Evolutionary conservation across 1,284 basidiomycete genomes (phyloP).

Genomic region (Cryptococcus sp.): DNA sequence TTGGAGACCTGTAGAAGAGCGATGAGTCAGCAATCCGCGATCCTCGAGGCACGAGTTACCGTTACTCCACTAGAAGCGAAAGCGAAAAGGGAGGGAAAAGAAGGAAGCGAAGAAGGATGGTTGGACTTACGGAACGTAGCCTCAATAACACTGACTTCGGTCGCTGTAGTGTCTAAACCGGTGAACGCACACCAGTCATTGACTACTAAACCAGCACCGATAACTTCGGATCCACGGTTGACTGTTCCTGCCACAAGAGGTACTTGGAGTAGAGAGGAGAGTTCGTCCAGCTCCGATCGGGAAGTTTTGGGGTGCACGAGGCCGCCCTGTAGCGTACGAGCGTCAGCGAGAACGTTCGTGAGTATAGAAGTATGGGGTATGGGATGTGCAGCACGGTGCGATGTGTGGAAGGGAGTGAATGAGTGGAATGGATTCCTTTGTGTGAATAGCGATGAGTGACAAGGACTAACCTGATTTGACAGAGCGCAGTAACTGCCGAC

Average conservation of each 20-base stretch:
- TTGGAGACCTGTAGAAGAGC: conserved; percentile 68
- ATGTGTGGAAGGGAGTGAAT: not conserved
- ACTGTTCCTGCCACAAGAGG: conserved; percentile 97
- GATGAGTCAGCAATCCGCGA: not conserved
- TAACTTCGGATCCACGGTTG: conserved; percentile 95
- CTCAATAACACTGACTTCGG: conserved; percentile 97
- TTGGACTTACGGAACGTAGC: conserved; percentile 81
- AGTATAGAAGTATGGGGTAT: not conserved
- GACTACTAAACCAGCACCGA: conserved; percentile 95
- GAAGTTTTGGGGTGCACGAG: conserved; percentile 97
- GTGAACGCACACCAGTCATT: conserved; percentile 99
- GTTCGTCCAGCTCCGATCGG: conserved; percentile 94
- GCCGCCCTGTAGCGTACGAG: conserved; percentile 67
- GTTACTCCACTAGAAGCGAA: not conserved
- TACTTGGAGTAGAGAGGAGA: conserved; percentile 90
- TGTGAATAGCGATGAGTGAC: not conserved
- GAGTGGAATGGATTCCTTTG: not conserved
- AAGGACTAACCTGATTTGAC: conserved; percentile 64
- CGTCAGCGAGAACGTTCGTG: not conserved
- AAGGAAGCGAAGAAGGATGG: not conserved
- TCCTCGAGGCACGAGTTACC: not conserved
- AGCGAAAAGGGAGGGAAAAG: not conserved
- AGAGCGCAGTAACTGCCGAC: conserved; percentile 95
- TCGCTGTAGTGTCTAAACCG: conserved; percentile 93
- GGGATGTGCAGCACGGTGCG: not conserved